A percentile compares a stretch with the other conserved stretches of the same genome.
Evolutionary conservation across 2,329 filamentous ascomycete genomes (phyloP).

Genomic region (Juglanconis oblonga): DNA sequence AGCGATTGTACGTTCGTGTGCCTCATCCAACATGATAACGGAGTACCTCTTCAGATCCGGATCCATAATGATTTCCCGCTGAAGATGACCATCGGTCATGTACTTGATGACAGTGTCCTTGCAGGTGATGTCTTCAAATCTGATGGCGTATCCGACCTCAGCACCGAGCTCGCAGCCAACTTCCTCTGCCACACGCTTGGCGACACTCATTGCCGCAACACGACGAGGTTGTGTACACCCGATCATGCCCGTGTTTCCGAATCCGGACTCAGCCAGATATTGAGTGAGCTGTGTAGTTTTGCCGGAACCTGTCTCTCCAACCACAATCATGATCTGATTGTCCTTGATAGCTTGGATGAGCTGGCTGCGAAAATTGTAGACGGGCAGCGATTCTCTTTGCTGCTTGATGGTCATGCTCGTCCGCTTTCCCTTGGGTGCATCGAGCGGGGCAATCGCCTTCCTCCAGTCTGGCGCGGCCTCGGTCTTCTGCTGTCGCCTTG

Average conservation of each 20-base stretch:
- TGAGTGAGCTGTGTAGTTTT: slow-evolving; percentile 97
- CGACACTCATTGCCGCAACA: slow-evolving; percentile 96
- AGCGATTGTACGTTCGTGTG: slow-evolving; percentile 93
- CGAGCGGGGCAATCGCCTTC: slow-evolving; percentile 73
- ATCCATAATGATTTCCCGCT: slow-evolving; percentile 91
- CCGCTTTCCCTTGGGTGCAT: slow-evolving; percentile 78
- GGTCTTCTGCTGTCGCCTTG: slow-evolving; percentile 54
- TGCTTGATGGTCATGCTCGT: slow-evolving; percentile 93
- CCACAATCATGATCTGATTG: slow-evolving; percentile 91
- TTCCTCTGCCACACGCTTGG: slow-evolving; percentile 94
- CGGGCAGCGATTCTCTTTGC: slow-evolving; percentile 84
- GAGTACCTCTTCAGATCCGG: slow-evolving; percentile 86
- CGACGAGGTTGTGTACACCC: slow-evolving; percentile 96
- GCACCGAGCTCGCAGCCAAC: slow-evolving; percentile 87
- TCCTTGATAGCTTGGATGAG: slow-evolving; percentile 82
- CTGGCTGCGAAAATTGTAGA: slow-evolving; percentile 83
- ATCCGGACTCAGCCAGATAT: slow-evolving; percentile 89
- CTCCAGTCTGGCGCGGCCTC: slow-evolving; percentile 92
- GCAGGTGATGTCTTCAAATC: slow-evolving; percentile 92
- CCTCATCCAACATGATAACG: slow-evolving; percentile 97
- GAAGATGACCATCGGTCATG: slow-evolving; percentile 98
- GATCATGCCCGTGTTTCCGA: slow-evolving; percentile 82
- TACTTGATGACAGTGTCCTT: slow-evolving; percentile 94
- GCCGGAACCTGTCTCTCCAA: slow-evolving; percentile 94
- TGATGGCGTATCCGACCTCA: slow-evolving; percentile 95